Evolutionary conservation across 495 filamentous ascomycete genomes (phyloP), one percentile per base, ranked within the genome.

Genomic region (Daldinia caldariorum): DNA sequence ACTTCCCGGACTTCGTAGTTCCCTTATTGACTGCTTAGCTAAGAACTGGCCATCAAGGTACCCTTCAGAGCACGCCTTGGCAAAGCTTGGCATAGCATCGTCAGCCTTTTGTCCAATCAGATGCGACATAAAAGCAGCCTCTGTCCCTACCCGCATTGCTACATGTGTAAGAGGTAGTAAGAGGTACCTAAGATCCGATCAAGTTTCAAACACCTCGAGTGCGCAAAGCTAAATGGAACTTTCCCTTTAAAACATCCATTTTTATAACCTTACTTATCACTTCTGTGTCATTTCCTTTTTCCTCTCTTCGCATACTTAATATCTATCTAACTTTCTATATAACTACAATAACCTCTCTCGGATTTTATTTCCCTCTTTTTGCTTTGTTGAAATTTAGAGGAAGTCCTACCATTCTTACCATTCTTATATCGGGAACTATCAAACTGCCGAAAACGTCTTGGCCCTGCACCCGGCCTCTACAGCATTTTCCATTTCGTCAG

Each of bases 11-110:
- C n/a, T n/a, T n/a, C n/a, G n/a, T 6, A 60, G 45, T 69, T 41
- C 39, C 34, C 35, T 59, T 50, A 59, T 71, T 67, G 26, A 71
- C 63, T 67, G 54, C 14, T 1, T 50, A 26, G 55, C 51, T 38
- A 41, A 59, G 59, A 67, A 67, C 56, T 71, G 69, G 69, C 69
- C 69, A 71, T 71, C 69, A 71, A 71, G 69, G 69, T 71, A 41
- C 59, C 54, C 69, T 43, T 70, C 45, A 35, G 29, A 35, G 58
- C 53, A 51, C 31, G n/a, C 8, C 39, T 71, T 63, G 58, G 58
- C 58, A 59, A 66, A 71, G 68, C 68, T 71, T 71, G 68, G 68
- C 62, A 71, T 63, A 58, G 3, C 68, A 63, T 63, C 63, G 63
- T 66, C 59, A 38, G 55, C 7, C 38, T 56, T 9, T 5, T 3